Base-by-base conservation (phyloP, 768 basidiomycete genomes). In the Pisolithus sp. region DNA sequence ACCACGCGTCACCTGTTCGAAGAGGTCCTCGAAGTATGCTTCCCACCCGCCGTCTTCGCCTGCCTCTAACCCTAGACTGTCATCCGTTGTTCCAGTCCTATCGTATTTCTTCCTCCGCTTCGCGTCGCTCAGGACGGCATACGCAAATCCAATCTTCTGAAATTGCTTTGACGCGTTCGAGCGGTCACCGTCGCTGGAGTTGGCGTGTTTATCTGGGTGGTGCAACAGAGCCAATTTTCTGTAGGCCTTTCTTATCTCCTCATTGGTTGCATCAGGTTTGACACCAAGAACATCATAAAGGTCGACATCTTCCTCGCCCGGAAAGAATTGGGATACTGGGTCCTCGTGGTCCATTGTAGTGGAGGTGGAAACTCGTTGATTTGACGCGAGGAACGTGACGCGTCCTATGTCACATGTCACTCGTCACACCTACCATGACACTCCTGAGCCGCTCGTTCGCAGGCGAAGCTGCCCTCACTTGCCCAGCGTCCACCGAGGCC, bases 81-180 rank as follows among this genome's bases (percentile, higher is more conserved):
- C 93, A 56, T 85, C 82, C 8, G 93, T 96, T 57, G 79, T 79
- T 17, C 96, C 96, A 0, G 88, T 95, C 50, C 68, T 69, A 60
- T 98, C 93, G 58, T 97, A 99, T 53, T 82, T 75, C 62, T 80
- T 74, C 63, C 85, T 79, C 57, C 85, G 70, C 62, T 80, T 83
- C 53, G 82, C 82, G 58, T 98, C 93, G 49, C 84, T 77, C 26
- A 98, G 74, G 0, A 98, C 83, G 1, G 90, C 77, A 68, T 96
- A 99, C 9, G 95, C 91, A 62, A 94, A 97, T 0, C 95, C 92
- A 58, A 98, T 79, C 62, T 93, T 91, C 59, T 93, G 91, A 64
- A 97, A 95, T 67, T 86, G 86, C 56, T 69, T 74, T n/a, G 80
- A 82, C 60, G 87, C 83, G 56, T 80, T 77, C 31, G 80, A 77